Evolutionary conservation across 805 yeast genomes (phyloP).

Genomic region (Cyberlindnera mycetangii): DNA sequence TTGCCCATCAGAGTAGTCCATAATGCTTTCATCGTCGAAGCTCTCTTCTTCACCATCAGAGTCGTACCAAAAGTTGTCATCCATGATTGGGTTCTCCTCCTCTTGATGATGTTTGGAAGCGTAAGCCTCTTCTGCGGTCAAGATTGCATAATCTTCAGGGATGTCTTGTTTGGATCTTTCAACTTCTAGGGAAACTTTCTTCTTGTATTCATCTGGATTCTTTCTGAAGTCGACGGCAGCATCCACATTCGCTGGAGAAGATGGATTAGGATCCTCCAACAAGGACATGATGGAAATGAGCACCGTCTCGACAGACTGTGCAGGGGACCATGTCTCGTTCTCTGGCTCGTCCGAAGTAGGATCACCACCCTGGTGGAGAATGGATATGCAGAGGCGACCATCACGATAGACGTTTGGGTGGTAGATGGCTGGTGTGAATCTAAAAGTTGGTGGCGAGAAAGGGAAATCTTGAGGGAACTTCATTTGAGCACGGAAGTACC

Average conservation of each 20-base stretch:
- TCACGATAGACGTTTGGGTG: conserved; percentile 95
- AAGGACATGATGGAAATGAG: conserved; percentile 86
- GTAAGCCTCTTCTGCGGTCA: conserved; percentile 61
- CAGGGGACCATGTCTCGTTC: conserved; percentile 92
- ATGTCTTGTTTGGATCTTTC: conserved; percentile 80
- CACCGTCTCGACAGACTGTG: conserved; percentile 89
- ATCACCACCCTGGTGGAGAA: conserved; percentile 88
- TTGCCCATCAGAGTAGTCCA: conserved; percentile 51
- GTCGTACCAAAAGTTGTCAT: conserved; percentile 84
- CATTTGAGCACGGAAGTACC: conserved; percentile 93
- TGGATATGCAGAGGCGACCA: conserved; percentile 90
- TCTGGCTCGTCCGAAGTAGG: conserved; percentile 89
- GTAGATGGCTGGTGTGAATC: conserved; percentile 89
- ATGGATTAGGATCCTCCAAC: conserved; percentile 89
- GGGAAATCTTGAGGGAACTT: conserved; percentile 90
- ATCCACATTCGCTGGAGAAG: conserved; percentile 94
- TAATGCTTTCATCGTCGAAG: conserved; percentile 49
- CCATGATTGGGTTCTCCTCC: conserved; percentile 52
- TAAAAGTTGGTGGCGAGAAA: conserved; percentile 85
- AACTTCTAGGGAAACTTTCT: conserved; percentile 75
- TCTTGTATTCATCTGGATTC: conserved; percentile 71
- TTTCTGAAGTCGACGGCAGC: conserved; percentile 91
- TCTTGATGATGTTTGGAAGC: conserved; percentile 30
- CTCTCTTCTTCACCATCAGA: conserved; percentile 65
- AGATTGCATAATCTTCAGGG: conserved; percentile 83